Evolutionary conservation across 2,329 filamentous ascomycete genomes (phyloP).

Genomic region (Rhynchosporium secalis): DNA sequence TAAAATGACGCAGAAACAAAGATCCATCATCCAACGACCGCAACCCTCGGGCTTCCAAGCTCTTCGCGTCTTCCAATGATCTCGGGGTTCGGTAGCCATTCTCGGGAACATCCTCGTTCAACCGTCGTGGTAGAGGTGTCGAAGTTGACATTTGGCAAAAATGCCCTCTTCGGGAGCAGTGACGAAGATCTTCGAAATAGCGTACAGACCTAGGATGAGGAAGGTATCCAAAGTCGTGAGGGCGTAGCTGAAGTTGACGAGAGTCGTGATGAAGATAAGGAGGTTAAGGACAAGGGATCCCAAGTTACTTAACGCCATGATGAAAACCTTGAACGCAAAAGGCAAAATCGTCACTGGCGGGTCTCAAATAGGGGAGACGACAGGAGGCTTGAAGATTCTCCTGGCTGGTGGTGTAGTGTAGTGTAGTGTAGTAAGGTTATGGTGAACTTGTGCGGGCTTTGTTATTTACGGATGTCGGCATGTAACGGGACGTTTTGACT

Average conservation of each 20-base stretch:
- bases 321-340: slow-evolving; percentile 1
- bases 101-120: slow-evolving; percentile 26
- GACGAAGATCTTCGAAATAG: slow-evolving; percentile 49
- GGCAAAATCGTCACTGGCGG: neutral
- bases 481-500: no score
- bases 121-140: slow-evolving; percentile 36
- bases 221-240: slow-evolving; percentile 51
- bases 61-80: slow-evolving; percentile 16
- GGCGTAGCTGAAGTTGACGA: slow-evolving; percentile 54
- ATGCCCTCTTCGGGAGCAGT: slow-evolving; percentile 48
- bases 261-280: slow-evolving; percentile 54
- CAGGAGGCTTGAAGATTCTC: neutral
- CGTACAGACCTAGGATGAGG: slow-evolving; percentile 49
- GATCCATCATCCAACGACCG: slow-evolving; percentile 19
- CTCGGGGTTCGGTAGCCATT: slow-evolving; percentile 44
- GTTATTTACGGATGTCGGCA: no score
- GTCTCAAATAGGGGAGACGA: neutral
- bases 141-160: slow-evolving; percentile 42
- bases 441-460: no score
- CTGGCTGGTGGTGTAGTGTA: no score
- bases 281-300: slow-evolving; percentile 53
- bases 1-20: slow-evolving; percentile 16
- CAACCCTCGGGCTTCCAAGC: slow-evolving; percentile 39
- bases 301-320: slow-evolving; percentile 54
- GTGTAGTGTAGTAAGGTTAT: no score